A percentile compares a stretch with the other conserved stretches of the same genome.
These are phyloP conservation scores for Diversispora epigaea DNA, from an alignment of 192 early-diverging fungal genomes.

Conservation along the genomic window DNA sequence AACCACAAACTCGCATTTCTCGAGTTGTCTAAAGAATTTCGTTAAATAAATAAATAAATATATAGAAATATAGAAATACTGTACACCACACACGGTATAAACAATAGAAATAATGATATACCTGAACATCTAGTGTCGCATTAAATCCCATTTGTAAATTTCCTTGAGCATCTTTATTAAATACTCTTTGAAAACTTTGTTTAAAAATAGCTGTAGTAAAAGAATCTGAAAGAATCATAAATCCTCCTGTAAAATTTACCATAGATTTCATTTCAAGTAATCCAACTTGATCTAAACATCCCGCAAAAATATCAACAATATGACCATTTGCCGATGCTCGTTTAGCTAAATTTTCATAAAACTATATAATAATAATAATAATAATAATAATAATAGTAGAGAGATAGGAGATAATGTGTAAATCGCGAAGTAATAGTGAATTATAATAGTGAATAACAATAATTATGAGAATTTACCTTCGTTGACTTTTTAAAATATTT, in stretches of 20 bases:
- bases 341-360: constrained; percentile 87
- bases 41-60: not conserved
- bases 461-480: constrained; percentile 55
- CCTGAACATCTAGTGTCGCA: constrained; percentile 92
- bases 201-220: constrained; percentile 97
- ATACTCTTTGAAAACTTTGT: constrained; percentile 93
- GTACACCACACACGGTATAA: not conserved
- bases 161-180: constrained; percentile 87
- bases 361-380: constrained; percentile 50
- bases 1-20: constrained; percentile 92
- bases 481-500: constrained; percentile 90
- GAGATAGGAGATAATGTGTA: not conserved
- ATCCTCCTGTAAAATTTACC: constrained; percentile 85
- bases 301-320: constrained; percentile 94
- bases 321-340: constrained; percentile 86
- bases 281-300: constrained; percentile 97
- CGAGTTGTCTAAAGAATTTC: constrained; percentile 68
- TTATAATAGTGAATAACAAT: not conserved
- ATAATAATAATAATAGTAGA: not conserved
- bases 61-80: not conserved
- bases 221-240: constrained; percentile 93
- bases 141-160: constrained; percentile 96
- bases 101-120: constrained; percentile 31
- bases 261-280: constrained; percentile 95
- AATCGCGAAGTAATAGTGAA: not conserved